A percentile compares a stretch with the other conserved stretches of the same genome.
Conservation (phyloP, 1,139 yeast genomes). For the Magnusiomyces ingens region DNA sequence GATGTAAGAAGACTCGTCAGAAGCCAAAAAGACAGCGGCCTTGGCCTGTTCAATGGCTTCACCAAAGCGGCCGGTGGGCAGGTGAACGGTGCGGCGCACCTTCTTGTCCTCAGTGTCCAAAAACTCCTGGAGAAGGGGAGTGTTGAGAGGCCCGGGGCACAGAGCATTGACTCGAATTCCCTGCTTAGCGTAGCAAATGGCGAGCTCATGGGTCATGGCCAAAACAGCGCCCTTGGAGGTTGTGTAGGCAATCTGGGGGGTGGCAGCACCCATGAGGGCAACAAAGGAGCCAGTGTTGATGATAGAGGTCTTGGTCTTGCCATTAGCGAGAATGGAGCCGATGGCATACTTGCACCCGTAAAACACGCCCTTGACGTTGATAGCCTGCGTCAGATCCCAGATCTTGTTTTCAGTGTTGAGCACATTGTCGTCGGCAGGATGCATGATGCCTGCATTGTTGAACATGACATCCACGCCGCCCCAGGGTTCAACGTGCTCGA, state of each 20-base stretch:
- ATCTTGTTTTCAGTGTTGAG: conserved; percentile 37
- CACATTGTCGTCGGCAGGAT: conserved; percentile 52
- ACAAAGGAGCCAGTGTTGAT: conserved; percentile 59
- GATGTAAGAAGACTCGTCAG: conserved; percentile 71
- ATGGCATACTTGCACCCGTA: conserved; percentile 51
- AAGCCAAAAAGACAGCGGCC: conserved; percentile 70
- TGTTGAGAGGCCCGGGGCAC: conserved; percentile 59
- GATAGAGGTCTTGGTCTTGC: conserved; percentile 47
- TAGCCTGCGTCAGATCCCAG: conserved; percentile 46
- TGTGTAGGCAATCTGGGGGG: conserved; percentile 36
- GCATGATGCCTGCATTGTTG: conserved; percentile 74
- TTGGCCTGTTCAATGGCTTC: conserved; percentile 75
- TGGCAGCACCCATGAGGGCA: conserved; percentile 42
- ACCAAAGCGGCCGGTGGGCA: conserved; percentile 46
- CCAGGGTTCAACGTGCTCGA: conserved; percentile 35
- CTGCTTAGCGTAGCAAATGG: conserved; percentile 59
- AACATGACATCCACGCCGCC: conserved; percentile 59
- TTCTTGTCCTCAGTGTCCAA: conserved; percentile 35
- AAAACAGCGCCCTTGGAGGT: conserved; percentile 39
- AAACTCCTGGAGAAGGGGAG: conserved; percentile 51
- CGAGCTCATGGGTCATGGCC: conserved; percentile 53
- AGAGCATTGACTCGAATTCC: conserved; percentile 63
- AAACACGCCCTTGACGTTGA: conserved; percentile 52
- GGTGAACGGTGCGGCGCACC: conserved; percentile 44
- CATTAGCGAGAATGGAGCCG: conserved; percentile 43